Conservation (phyloP, 106 monocot genomes). For the Gastrodia elata region DNA sequence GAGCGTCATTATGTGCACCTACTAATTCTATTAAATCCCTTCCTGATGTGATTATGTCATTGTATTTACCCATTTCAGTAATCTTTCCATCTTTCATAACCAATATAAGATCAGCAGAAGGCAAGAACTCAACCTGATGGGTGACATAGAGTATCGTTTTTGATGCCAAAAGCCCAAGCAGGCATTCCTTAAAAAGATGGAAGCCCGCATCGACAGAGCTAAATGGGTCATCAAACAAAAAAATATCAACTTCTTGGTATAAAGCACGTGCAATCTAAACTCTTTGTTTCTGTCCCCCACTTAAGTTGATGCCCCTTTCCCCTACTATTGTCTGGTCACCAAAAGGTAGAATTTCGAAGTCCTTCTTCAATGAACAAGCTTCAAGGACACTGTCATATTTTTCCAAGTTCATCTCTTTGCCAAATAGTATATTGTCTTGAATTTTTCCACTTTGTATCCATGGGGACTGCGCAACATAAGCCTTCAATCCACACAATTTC, state of each 20-base stretch:
- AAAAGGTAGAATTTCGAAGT: conserved; percentile 1
- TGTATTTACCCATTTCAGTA: conserved; percentile 70
- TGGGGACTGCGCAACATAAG: conserved; percentile 8
- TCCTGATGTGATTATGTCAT: conserved; percentile 62
- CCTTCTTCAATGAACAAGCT: conserved; percentile 8
- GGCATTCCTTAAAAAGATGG: conserved; percentile 34
- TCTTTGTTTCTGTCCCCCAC: conserved; percentile 10
- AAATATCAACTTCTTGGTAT: conserved; percentile 10
- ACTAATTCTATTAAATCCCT: conserved; percentile 80
- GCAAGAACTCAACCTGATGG: conserved; percentile 89
- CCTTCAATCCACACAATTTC: not conserved
- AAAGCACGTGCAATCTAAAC: conserved; percentile 8
- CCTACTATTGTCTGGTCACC: conserved; percentile 7
- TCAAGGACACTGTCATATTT: conserved; percentile 1
- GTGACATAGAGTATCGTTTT: conserved; percentile 88
- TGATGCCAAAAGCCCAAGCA: conserved; percentile 54
- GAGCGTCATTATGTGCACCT: conserved; percentile 67
- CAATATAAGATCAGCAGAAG: no score
- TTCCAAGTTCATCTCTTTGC: not conserved
- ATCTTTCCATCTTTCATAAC: conserved; percentile 83
- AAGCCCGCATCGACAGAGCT: conserved; percentile 12
- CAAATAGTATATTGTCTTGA: conserved; percentile 10
- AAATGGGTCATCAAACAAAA: conserved; percentile 10
- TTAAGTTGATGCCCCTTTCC: conserved; percentile 11
- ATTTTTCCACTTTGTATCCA: conserved; percentile 13